phyloP scores from a whole-genome alignment of 805 yeast species.

The Saccharomycopsis synnaedendra region DNA sequence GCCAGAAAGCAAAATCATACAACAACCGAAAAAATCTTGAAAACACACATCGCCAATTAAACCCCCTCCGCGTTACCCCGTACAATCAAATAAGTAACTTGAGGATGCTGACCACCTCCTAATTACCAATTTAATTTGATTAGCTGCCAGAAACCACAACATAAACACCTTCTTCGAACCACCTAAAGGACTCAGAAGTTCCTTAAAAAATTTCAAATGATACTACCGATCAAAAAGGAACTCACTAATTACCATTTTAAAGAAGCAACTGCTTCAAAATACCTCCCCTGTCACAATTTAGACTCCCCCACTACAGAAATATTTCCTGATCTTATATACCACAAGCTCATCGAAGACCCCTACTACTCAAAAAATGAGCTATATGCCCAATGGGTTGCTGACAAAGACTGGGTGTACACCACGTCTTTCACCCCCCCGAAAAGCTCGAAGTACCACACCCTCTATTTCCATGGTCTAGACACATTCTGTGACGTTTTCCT shows the following conservation, averaged over 20 bases:
- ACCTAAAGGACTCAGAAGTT: no score
- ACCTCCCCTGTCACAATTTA: not conserved
- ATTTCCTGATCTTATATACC: constrained; percentile 29
- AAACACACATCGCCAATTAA: no score
- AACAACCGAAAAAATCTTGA: no score
- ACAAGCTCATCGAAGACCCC: constrained; percentile 33
- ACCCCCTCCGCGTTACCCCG: no score
- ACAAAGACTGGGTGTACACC: constrained; percentile 37
- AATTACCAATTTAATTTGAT: no score
- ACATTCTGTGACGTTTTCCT: constrained; percentile 23
- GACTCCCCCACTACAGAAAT: constrained; percentile 23
- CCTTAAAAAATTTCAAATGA: no score
- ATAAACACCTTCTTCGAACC: no score
- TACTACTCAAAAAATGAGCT: constrained; percentile 32
- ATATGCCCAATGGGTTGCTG: constrained; percentile 39
- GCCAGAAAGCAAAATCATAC: no score
- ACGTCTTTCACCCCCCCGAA: constrained; percentile 17
- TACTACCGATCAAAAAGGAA: not conserved
- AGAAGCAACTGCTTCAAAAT: not conserved
- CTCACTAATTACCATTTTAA: constrained; percentile 5
- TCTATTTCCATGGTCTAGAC: constrained; percentile 34
- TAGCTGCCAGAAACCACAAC: no score
- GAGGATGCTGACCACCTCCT: no score
- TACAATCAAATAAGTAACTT: no score
- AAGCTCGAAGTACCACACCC: constrained; percentile 10